phyloP scores from a whole-genome alignment of 1,139 yeast species.

The Geotrichum macrosporum region DNA sequence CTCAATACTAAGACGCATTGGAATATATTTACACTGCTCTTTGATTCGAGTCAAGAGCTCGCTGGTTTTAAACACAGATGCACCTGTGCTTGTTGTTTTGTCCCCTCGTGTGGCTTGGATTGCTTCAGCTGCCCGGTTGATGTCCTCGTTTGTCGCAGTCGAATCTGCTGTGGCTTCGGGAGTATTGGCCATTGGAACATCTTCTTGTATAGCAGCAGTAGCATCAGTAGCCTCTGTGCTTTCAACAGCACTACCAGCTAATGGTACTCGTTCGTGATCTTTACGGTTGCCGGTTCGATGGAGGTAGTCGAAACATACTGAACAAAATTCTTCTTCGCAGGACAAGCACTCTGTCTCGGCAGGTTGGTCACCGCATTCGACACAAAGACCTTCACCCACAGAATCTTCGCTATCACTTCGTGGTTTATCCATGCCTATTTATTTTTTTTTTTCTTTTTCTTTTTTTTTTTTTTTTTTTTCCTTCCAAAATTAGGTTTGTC shows the following conservation, averaged over 20 bases:
- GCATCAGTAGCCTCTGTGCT: neutral
- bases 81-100: neutral
- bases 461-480: too few species aligned
- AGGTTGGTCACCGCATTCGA: slow-evolving; percentile 69
- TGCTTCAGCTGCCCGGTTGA: slow-evolving; percentile 1
- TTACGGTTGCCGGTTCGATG: slow-evolving; percentile 54
- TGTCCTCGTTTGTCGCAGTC: slow-evolving; percentile 2
- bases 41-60: slow-evolving; percentile 39
- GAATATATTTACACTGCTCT: slow-evolving; percentile 52
- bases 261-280: slow-evolving; percentile 3
- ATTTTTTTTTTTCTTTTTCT: too few species aligned
- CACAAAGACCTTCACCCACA: slow-evolving; percentile 40
- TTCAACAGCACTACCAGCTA: neutral
- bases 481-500: neutral
- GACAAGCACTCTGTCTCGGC: slow-evolving; percentile 52
- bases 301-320: slow-evolving; percentile 59
- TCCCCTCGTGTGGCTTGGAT: slow-evolving; percentile 10
- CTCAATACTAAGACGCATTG: slow-evolving; percentile 57
- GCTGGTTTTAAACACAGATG: neutral
- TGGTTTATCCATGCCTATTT: neutral
- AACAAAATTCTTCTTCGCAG: slow-evolving; percentile 63
- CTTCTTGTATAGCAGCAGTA: neutral
- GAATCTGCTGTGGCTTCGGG: neutral
- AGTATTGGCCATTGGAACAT: slow-evolving; percentile 3
- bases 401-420: neutral